Evolutionary conservation across 2,329 filamentous ascomycete genomes (phyloP), one percentile per base, ranked within the genome.

Genomic region (Talaromyces sp.): DNA sequence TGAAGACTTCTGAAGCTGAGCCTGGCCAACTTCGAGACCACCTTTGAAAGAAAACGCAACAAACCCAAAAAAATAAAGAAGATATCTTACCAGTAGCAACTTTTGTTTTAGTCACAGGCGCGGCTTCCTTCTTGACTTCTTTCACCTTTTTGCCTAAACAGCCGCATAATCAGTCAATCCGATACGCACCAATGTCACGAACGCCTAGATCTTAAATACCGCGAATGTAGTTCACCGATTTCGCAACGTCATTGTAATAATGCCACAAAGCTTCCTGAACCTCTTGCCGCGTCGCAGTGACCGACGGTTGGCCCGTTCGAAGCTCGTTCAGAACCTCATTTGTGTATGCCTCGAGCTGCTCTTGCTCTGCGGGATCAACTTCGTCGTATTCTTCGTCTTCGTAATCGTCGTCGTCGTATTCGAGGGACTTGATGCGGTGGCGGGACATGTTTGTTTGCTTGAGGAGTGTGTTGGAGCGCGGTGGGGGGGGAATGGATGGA

Each of bases 181-280:
- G 35, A 37, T 37, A 13, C 13, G 3, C 9, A 13, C 35, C 35
- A 8, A 37, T 11, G 10, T 13, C 35, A 37, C 13, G 11, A 37
- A 13, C 35, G 13, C 35, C 35, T 37, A 37, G 35, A 13, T 13
- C 13, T 13, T 37, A 13, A 37, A 1, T 62, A 83, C 88, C 90
- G 68, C 88, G 86, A 65, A 99, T 79, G 73, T 96, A 97, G 64
- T 86, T 84, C 43, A 96, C 89, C 0, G 92, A 88, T 78, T 97
- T 97, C 65, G 88, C 90, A 35, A 97, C 84, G 72, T 99, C 93
- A 75, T 93, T 98, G 76, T 94, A 98, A 78, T 97, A 97, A 78
- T 99, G 88, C 92, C 93, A 98, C 16, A 99, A 79, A 0, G 93
- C 86, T 67, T 98, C 94, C 75, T 96, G 88, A 68, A 97, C 94